Evolutionary conservation across 164 flowering plant genomes (phyloP).

Genomic region (Berberis vulgaris): DNA sequence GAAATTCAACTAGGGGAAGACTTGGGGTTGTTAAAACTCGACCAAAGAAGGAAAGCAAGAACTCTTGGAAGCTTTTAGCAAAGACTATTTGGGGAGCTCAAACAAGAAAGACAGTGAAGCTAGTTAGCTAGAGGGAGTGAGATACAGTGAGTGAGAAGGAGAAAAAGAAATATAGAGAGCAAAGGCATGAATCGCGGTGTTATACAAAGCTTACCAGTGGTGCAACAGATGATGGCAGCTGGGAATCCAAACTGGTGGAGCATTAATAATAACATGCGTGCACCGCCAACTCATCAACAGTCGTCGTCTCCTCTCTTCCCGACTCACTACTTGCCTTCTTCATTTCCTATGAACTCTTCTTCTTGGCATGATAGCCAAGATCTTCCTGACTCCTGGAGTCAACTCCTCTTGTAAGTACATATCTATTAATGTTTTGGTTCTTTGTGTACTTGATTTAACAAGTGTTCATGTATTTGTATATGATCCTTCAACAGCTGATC

Average conservation of each 20-base stretch:
- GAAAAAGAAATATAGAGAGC: not conserved
- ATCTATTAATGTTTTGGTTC: not conserved
- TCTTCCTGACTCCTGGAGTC: conserved; percentile 88
- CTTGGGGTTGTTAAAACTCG: not conserved
- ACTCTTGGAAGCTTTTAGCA: not conserved
- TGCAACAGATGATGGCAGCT: conserved; percentile 42
- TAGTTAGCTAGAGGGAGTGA: not conserved
- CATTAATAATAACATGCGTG: conserved; percentile 26
- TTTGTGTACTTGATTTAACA: not conserved
- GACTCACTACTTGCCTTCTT: conserved; percentile 10
- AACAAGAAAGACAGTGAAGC: conserved; percentile 1
- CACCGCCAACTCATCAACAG: conserved; percentile 8
- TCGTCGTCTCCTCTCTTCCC: conserved; percentile 12
- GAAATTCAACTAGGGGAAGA: not conserved
- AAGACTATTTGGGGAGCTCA: not conserved
- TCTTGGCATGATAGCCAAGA: conserved; percentile 21
- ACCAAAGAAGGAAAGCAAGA: conserved; percentile 2
- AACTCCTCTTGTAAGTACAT: conserved; percentile 42
- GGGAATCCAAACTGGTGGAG: conserved; percentile 81
- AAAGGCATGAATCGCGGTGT: conserved; percentile 37
- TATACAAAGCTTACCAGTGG: conserved; percentile 45
- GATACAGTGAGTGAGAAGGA: conserved; percentile 1
- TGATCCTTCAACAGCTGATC: too few species aligned
- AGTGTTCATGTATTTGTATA: not conserved
- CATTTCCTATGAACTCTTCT: conserved; percentile 23